A percentile compares a stretch with the other conserved stretches of the same genome.
phyloP scores from a whole-genome alignment of 1,284 basidiomycete genomes.

The Bothia castanella region DNA sequence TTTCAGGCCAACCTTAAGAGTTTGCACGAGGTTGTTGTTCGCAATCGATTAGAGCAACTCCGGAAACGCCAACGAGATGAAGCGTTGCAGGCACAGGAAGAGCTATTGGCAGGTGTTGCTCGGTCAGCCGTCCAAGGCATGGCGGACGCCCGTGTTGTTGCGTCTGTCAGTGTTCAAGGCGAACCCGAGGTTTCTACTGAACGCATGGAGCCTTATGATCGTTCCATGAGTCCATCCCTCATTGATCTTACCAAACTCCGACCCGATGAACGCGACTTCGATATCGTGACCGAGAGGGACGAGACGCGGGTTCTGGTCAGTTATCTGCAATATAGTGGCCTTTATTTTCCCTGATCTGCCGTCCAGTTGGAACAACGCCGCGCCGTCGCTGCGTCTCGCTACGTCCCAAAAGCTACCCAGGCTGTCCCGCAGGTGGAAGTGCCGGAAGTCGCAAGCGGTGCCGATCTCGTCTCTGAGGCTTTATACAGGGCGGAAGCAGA shows the following conservation, averaged over 20 bases:
- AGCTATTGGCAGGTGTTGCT: slow-evolving; percentile 79
- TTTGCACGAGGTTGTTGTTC: slow-evolving; percentile 93
- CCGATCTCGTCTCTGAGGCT: slow-evolving; percentile 81
- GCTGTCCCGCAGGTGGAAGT: slow-evolving; percentile 44
- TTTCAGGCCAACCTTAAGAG: slow-evolving; percentile 82
- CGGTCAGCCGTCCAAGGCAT: slow-evolving; percentile 46
- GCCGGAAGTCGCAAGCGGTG: slow-evolving; percentile 54
- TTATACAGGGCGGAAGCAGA: slow-evolving; percentile 86
- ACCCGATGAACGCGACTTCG: slow-evolving; percentile 74
- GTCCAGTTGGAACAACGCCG: slow-evolving; percentile 72
- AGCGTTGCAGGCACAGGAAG: slow-evolving; percentile 87
- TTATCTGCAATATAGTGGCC: slow-evolving; percentile 17
- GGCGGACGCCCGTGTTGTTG: slow-evolving; percentile 37
- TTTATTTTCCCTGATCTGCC: slow-evolving; percentile 8
- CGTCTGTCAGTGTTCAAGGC: slow-evolving; percentile 32
- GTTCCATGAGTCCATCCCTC: slow-evolving; percentile 76
- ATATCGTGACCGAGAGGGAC: slow-evolving; percentile 69
- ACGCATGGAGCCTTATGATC: slow-evolving; percentile 71
- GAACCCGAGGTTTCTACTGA: slow-evolving; percentile 50
- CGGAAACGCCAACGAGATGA: slow-evolving; percentile 94
- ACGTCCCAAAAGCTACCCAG: slow-evolving; percentile 72
- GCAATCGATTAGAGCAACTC: slow-evolving; percentile 92
- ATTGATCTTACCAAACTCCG: slow-evolving; percentile 69
- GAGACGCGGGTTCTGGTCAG: slow-evolving; percentile 65
- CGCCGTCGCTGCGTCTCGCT: slow-evolving; percentile 75